Evolutionary conservation across 495 filamentous ascomycete species (phyloP), one percentile per base, ranked within the genome.

Genomic region (Podospora fimiseda): DNA sequence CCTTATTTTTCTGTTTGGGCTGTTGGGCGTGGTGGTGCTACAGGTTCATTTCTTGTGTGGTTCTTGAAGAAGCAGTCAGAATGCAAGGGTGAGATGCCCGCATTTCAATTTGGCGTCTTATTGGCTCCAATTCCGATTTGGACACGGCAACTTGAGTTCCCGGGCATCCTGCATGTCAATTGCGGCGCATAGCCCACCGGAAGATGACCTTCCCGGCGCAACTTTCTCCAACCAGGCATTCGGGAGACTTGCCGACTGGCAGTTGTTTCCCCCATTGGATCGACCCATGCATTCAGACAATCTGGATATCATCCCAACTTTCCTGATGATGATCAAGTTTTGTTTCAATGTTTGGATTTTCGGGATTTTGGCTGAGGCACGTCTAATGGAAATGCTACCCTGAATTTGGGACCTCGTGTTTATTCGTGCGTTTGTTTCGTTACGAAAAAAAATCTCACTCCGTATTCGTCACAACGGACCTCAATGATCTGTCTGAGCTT

Each of bases 261-360:
- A 11, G 27, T 33, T 33, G 27, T 33, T 33, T 33, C 27, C 5
- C 27, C 27, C 5, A 33, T 33, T 33, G 27, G 27, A 33, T 33
- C 27, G 27, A 33, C 27, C 27, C 11, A n/a, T 33, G 27, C 27
- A 33, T 33, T 33, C 11, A 11, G 27, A 33, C n/a, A 47, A 16
- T 55, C 30, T 15, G 27, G 15, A 43, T 55, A 55, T 13, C 27
- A 19, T 43, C 58, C 59, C 56, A 33, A 33, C 27, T 33, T 33
- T 11, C 11, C 27, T 33, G 6, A 6, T 33, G 27, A 6, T 11
- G 27, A 6, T 33, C 15, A 2, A n/a, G 19, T 22, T 15, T 33
- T 5, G 27, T 33, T 33, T 33, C 27, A 33, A 33, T n/a, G n/a
- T n/a, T n/a, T n/a, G n/a, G n/a, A n/a, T n/a, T n/a, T n/a, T n/a